A percentile compares a stretch with the other conserved stretches of the same genome.
phyloP scores from a whole-genome alignment of 495 filamentous ascomycete genomes.

The Mycothermus thermophilus region DNA sequence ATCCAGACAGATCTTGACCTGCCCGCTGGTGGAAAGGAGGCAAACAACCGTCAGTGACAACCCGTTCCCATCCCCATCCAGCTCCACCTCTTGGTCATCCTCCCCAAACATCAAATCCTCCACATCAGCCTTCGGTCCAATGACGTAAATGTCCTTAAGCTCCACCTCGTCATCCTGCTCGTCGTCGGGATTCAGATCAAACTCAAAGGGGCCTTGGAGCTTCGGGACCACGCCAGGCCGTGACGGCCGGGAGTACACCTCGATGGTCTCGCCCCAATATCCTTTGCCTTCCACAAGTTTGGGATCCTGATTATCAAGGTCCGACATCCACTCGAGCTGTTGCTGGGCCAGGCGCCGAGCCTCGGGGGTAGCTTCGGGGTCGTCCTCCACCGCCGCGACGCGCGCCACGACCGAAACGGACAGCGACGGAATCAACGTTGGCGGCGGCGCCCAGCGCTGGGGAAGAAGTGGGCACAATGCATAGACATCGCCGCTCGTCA shows the following conservation, averaged over 20 bases:
- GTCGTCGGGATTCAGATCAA: slow-evolving; percentile 48
- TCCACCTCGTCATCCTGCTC: slow-evolving; percentile 55
- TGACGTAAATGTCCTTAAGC: slow-evolving; percentile 40
- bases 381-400: slow-evolving; percentile 43
- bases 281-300: slow-evolving; percentile 30
- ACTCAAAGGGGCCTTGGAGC: slow-evolving; percentile 73
- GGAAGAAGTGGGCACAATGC: slow-evolving; percentile 81
- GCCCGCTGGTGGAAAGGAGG: slow-evolving; percentile 55
- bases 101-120: slow-evolving; percentile 49
- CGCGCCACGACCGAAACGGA: slow-evolving; percentile 60
- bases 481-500: slow-evolving; percentile 78
- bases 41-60: slow-evolving; percentile 62
- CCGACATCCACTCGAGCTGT: slow-evolving; percentile 70
- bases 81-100: slow-evolving; percentile 36
- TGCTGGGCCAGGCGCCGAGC: slow-evolving; percentile 49
- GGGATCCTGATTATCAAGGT: slow-evolving; percentile 68
- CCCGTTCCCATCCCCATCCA: slow-evolving; percentile 45
- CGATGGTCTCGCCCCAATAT: slow-evolving; percentile 27
- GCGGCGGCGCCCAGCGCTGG: slow-evolving; percentile 64
- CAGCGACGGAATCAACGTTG: slow-evolving; percentile 59
- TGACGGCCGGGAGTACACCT: slow-evolving; percentile 55
- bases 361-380: slow-evolving; percentile 37
- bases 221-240: slow-evolving; percentile 60
- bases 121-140: slow-evolving; percentile 40
- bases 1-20: slow-evolving; percentile 67